Percentiles rank a stretch among this genome's conserved stretches.
phyloP scores from a whole-genome alignment of 495 filamentous ascomycete genomes.

The Poronia punctata region DNA sequence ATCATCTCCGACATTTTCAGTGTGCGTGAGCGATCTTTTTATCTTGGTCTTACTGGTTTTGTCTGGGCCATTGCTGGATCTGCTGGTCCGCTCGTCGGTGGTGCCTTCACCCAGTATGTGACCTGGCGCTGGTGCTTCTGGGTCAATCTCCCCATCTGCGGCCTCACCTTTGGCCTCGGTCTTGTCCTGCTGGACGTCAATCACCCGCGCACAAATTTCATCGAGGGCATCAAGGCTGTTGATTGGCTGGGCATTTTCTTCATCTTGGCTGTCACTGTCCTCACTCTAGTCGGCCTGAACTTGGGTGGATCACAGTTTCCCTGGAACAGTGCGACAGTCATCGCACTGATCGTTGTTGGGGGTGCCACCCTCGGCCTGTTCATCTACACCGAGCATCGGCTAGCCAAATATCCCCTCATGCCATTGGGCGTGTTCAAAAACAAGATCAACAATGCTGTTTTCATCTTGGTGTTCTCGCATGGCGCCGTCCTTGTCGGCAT shows the following conservation, averaged over 20 bases:
- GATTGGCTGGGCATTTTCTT: constrained; percentile 49
- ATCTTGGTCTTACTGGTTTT: constrained; percentile 40
- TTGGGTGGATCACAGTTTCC: constrained; percentile 62
- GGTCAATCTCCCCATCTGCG: constrained; percentile 56
- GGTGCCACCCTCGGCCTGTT: constrained; percentile 50
- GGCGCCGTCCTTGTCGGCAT: constrained; percentile 36
- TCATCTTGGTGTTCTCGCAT: constrained; percentile 51
- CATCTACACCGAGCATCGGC: constrained; percentile 52
- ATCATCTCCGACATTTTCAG: constrained; percentile 58
- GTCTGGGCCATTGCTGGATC: constrained; percentile 63
- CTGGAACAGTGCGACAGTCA: constrained; percentile 60
- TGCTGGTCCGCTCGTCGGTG: constrained; percentile 64
- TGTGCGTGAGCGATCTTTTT: constrained; percentile 27
- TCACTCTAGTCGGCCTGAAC: constrained; percentile 68
- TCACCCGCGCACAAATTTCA: constrained; percentile 48
- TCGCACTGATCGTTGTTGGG: constrained; percentile 67
- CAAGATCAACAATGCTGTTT: constrained; percentile 47
- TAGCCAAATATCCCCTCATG: constrained; percentile 65
- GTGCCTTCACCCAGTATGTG: constrained; percentile 49
- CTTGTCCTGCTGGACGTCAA: constrained; percentile 55
- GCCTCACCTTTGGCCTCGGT: constrained; percentile 44
- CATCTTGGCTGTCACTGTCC: constrained; percentile 58
- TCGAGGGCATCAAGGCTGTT: constrained; percentile 40
- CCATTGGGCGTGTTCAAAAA: constrained; percentile 56
- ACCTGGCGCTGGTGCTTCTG: too few relatives aligned